Evolutionary conservation across 2,329 filamentous ascomycete genomes (phyloP), one percentile per base, ranked within the genome.

Genomic region (Ascochyta koolunga): DNA sequence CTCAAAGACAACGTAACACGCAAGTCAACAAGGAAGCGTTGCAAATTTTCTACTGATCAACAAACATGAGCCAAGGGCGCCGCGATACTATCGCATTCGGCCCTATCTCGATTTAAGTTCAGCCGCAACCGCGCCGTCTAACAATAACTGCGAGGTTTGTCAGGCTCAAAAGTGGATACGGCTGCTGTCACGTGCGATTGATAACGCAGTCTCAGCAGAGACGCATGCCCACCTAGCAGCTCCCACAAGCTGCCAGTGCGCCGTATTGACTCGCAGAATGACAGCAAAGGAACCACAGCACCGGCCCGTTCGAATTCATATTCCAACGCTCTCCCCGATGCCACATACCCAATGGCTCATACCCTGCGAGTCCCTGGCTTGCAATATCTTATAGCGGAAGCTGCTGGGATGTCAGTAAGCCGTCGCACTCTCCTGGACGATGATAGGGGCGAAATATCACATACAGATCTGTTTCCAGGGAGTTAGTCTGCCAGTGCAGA

Each of bases 31-130:
- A 50, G 40, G 25, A 37, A 18, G 18, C 35, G 43, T 53, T 25
- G 50, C 43, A 27, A 29, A 15, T 21, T 21, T 16, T 24, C 40
- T 41, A 49, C 45, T 38, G 45, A 54, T 54, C 45, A 41, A 31
- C 36, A 41, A n/a, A 24, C 22, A 32, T 16, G 29, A 25, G 38
- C 21, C 27, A 22, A 21, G 35, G 32, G 35, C 36, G 37, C 22
- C 27, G 25, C 18, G 16, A 35, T 25, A 29, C 29, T 19, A 21
- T 46, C 33, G 13, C 10, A 31, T 10, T 54, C 45, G 40, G 51
- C 21, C 51, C 51, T 54, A 42, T 32, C 33, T 16, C 15, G 15
- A 24, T 45, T 43, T 29, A 29, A 37, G 44, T 54, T 54, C 51
- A 54, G 51, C 51, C 51, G 51, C 51, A 54, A 8, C 37, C 35